Conservation (phyloP, 345 rosid genomes). For the Garcia nutans region DNA sequence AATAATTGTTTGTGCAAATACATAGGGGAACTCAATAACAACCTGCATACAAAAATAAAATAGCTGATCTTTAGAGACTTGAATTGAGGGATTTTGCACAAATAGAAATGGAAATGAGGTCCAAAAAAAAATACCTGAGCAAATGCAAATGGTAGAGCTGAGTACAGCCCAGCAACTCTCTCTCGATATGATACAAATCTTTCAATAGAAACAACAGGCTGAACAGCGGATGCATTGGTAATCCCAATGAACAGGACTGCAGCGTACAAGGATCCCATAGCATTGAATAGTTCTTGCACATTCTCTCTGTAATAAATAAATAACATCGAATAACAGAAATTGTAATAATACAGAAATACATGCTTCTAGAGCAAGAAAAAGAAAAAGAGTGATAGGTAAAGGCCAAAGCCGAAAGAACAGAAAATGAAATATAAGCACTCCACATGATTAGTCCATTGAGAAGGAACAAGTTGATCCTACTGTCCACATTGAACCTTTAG, state of each 20-base stretch:
- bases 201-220: slow-evolving; percentile 93
- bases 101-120: background rate
- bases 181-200: slow-evolving; percentile 92
- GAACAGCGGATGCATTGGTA: slow-evolving; percentile 91
- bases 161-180: slow-evolving; percentile 97
- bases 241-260: slow-evolving; percentile 89
- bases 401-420: background rate
- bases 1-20: slow-evolving; percentile 66
- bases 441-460: background rate
- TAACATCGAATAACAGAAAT: background rate
- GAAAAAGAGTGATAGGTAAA: background rate
- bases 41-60: slow-evolving; percentile 46
- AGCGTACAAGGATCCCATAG: slow-evolving; percentile 94
- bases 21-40: slow-evolving; percentile 90
- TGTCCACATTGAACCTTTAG: background rate
- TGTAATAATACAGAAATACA: background rate
- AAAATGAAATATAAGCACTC: background rate
- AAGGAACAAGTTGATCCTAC: background rate
- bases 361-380: background rate
- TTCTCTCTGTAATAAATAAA: slow-evolving; percentile 52
- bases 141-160: slow-evolving; percentile 85
- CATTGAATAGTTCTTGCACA: slow-evolving; percentile 78
- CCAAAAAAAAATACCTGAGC: slow-evolving; percentile 61
- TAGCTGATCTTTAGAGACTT: slow-evolving; percentile 2
- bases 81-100: background rate